Base-by-base conservation (phyloP, 768 basidiomycete species). In the Sarcomyxa edulis region DNA sequence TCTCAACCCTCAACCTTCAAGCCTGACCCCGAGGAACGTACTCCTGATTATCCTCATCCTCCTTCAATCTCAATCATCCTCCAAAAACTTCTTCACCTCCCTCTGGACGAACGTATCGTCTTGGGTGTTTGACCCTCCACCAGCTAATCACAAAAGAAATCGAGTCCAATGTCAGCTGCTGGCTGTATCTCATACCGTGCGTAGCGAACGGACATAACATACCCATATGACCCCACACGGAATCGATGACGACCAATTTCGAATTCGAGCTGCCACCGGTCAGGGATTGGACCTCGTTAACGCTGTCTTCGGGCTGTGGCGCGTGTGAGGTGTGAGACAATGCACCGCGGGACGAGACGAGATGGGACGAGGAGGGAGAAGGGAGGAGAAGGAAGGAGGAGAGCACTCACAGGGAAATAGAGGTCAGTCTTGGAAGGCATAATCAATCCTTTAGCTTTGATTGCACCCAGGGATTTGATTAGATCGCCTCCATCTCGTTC, bases 401-500 rank as follows among this genome's bases (percentile, higher is more conserved):
- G 12, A 26, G 36, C 37, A 46, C 56, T 25, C 39, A 74, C 72
- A 14, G 77, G 61, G 52, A 79, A 78, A 50, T 77, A 76, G 26
- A 79, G 51, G 44, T 78, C 77, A 1, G 72, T 76, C 58, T 73
- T 75, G 46, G 67, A 69, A 4, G 77, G 76, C 73, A 78, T 74
- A 32, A 78, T 68, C 29, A 78, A 46, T 3, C 74, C 75, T 40
- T 63, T 70, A 3, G 74, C 73, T 43, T 68, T 69, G 55, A 76
- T 72, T 12, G 48, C 51, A 2, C 51, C 45, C 39, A 78, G 48
- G 27, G 61, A 59, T 24, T 59, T 64, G 32, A 52, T 58, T 20
- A 74, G 60, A 46, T 74, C 58, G 11, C 69, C 70, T 0, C 56
- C 57, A 45, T 72, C 61, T 12, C 62, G 59, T n/a, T n/a, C n/a